Evolutionary conservation across 352 stramenopile genomes (phyloP), one percentile per base, ranked within the genome.

Genomic region (Pythium folliculosum): DNA sequence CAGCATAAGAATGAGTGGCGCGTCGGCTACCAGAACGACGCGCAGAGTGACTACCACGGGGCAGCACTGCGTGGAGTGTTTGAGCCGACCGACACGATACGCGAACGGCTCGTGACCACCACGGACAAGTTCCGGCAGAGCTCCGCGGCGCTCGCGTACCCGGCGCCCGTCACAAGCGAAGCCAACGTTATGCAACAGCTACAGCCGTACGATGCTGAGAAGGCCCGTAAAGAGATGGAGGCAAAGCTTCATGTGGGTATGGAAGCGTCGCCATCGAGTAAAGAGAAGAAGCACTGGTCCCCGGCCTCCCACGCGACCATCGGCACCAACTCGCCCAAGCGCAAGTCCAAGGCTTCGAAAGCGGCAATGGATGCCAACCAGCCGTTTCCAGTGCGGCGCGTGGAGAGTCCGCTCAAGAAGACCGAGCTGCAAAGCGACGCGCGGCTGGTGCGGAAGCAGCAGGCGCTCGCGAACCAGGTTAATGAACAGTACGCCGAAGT

Each of bases 21-120:
- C 8, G 60, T 88, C 7, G 78, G 81, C 5, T 85, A 86, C 63
- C 70, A 59, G 27, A 89, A 89, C 50, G 74, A 73, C 27, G 54
- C 73, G 19, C 69, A 76, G 23, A 75, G 69, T 25, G 59, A 70
- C 6, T 70, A 55, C 30, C 63, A 66, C 25, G 63, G 74, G 14
- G 67, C 49, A 0, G 76, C 65, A 0, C 58, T 83, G n/a, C 67
- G 69, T 21, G 71, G 75, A n/a, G 69, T 77, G 35, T 89, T 89
- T 65, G 77, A 89, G 35, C 80, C 82, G 21, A 76, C 50, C 30
- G 77, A 89, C 12, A 66, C 48, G 0, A 63, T 71, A 7, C 73
- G 81, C 0, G 73, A 89, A 40, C 56, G 62, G 25, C 25, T 81
- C 38, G 7, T 79, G 2, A 22, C 32, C 13, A 66, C 60, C 8